Base-by-base conservation (phyloP, 768 basidiomycete genomes). In the Kwoniella mangroviensis region DNA sequence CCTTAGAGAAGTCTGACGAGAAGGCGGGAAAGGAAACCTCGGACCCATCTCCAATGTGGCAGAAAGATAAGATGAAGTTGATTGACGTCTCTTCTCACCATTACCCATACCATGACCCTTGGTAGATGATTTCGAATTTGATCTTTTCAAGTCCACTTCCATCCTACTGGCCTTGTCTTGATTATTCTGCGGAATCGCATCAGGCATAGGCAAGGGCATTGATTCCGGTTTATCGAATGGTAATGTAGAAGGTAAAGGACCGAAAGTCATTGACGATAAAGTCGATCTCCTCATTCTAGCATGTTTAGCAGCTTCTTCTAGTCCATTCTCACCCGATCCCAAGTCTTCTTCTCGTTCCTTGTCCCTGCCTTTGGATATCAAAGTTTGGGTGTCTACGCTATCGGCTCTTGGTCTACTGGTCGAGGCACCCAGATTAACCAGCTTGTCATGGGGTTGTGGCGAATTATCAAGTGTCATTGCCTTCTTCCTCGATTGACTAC, bases 11-110 rank as follows among this genome's bases (percentile, higher is more conserved):
- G 41, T 43, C 22, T 63, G 65, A 6, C 45, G 56, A 40, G 41
- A 43, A 17, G 75, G 75, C 4, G 76, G 76, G 4, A 73, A 61
- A 24, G 76, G 76, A 63, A 78, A 78, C 24, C 67, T 64, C 2
- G 76, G 76, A 7, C 64, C 74, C 3, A 75, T 64, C 34, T 78
- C 74, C 22, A 63, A 54, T 1, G 76, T 70, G 3, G 74, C 73
- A 42, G 63, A 60, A 19, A 65, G 42, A 41, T 62, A 57, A 12
- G 75, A 74, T 22, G 59, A 22, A 6, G 65, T 68, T 10, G 34
- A 64, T 51, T 69, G 56, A 11, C 68, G 49, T 24, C 57, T 15
- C 12, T 51, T 19, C 1, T 52, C 26, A 52, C 22, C 6, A 7
- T 34, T 34, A 34, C 34, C 6, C 34, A 34, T 34, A 34, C 34